Evolutionary conservation across 257 asterid genomes (phyloP), one percentile per base, ranked within the genome.

Genomic region (Knoxia roxburghii): DNA sequence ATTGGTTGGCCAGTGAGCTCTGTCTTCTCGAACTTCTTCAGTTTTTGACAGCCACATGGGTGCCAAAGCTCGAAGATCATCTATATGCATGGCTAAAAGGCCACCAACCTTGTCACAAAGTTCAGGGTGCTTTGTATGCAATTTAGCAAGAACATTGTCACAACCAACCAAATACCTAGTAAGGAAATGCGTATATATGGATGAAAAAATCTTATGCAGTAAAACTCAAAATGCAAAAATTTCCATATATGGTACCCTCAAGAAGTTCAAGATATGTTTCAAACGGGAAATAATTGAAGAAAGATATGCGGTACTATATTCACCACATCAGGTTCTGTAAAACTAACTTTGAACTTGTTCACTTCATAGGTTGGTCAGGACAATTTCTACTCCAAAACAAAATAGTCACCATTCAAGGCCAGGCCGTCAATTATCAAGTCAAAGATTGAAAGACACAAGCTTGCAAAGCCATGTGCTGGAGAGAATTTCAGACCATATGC

Each of bases 51-150:
- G 86, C 99, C 99, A 93, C 81, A 79, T 65, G 39, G 96, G 97
- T 14, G 96, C 99, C 65, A 93, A 85, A 61, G 88, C 95, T 70
- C 95, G 88, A 75, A 93, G 95, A 83, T 93, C 99, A 35, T 93
- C 97, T 27, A 93, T 90, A 73, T 93, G 99, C 93, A 93, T 88
- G 67, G 87, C 99, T 77, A 93, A 76, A 69, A 93, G 96, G 72
- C 99, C 99, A 29, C 96, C 97, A 72, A 90, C 96, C 80, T 93
- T 90, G 80, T 93, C 97, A 73, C 97, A 93, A 29, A 90, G 76
- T 75, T 85, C 95, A 6, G 99, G 97, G 72, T 88, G 92, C 81
- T 85, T 83, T 23, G 97, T 85, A 76, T 93, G 97, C 81, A 93
- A 78, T 75, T 88, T 83, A 74, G 99, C 95, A 60, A 93, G 92